Conservation (phyloP, 2,329 filamentous ascomycete genomes). For the Lecanicillium sp. region DNA sequence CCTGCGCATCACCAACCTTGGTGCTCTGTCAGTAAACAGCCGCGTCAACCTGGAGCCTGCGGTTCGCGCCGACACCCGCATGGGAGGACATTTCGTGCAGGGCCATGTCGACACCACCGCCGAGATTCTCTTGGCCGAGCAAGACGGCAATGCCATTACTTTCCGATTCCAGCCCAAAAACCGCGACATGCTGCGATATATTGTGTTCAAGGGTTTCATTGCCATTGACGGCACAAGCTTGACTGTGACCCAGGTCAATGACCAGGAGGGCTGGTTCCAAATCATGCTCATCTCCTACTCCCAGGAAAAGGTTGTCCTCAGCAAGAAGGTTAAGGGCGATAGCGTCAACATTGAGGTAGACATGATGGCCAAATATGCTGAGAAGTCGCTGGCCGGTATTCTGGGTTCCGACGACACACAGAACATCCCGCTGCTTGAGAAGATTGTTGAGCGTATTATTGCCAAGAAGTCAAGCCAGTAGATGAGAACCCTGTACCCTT, state of each 20-base stretch:
- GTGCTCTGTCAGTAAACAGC: constrained; percentile 55
- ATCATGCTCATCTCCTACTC: constrained; percentile 98
- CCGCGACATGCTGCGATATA: constrained; percentile 65
- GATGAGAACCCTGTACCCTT: background rate
- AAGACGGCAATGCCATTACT: constrained; percentile 85
- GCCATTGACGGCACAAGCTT: constrained; percentile 91
- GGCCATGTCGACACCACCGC: constrained; percentile 93
- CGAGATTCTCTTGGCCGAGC: constrained; percentile 60
- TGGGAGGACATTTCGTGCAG: constrained; percentile 98
- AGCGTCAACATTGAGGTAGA: constrained; percentile 90
- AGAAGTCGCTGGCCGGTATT: constrained; percentile 74
- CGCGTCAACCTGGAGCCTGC: constrained; percentile 90
- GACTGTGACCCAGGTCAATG: constrained; percentile 82
- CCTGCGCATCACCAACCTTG: constrained; percentile 91
- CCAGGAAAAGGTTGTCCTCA: constrained; percentile 82
- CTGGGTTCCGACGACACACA: constrained; percentile 51
- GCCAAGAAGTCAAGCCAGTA: constrained; percentile 43
- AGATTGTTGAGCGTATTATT: constrained; percentile 67
- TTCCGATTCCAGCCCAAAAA: constrained; percentile 73
- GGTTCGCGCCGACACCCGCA: constrained; percentile 82
- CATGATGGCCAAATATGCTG: constrained; percentile 76
- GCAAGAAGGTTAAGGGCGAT: constrained; percentile 69
- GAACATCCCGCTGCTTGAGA: constrained; percentile 54
- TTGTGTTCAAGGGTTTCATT: constrained; percentile 95
- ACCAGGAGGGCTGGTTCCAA: constrained; percentile 77